These are phyloP conservation scores for Penicillium alfredii DNA, from an alignment of 495 filamentous ascomycete species.

Conservation along the genomic window DNA sequence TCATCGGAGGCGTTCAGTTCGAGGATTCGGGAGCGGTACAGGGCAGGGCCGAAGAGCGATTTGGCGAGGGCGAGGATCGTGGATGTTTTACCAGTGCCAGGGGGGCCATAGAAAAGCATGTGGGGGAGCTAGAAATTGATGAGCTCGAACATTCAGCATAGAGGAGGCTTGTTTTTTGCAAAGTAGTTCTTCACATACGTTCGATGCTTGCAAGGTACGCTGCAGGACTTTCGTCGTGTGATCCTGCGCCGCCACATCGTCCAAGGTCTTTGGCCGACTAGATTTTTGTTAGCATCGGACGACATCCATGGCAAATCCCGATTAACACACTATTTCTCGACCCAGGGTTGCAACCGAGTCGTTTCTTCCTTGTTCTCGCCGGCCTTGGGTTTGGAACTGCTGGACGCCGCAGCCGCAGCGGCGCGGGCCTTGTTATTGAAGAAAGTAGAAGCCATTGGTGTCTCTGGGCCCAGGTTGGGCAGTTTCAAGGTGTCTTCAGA, in stretches of 20 bases:
- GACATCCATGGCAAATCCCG: not conserved
- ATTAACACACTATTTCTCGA: slow-evolving; percentile 90
- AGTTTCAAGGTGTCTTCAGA: slow-evolving; percentile 3
- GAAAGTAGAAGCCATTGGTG: slow-evolving; percentile 59
- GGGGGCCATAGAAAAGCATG: slow-evolving; percentile 99
- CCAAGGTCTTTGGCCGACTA: slow-evolving; percentile 88
- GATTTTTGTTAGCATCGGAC: slow-evolving; percentile 3
- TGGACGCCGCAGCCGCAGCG: slow-evolving; percentile 60
- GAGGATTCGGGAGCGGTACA: slow-evolving; percentile 89
- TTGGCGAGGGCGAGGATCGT: slow-evolving; percentile 95
- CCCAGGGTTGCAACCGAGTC: slow-evolving; percentile 79
- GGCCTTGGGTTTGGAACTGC: slow-evolving; percentile 45
- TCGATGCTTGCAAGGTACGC: slow-evolving; percentile 88
- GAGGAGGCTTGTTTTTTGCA: too few species aligned
- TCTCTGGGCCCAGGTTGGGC: slow-evolving; percentile 32
- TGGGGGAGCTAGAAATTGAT: slow-evolving; percentile 71
- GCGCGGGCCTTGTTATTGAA: slow-evolving; percentile 93
- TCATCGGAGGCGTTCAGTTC: slow-evolving; percentile 99
- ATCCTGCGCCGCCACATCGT: slow-evolving; percentile 95
- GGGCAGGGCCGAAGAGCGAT: slow-evolving; percentile 92
- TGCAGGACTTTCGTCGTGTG: slow-evolving; percentile 91
- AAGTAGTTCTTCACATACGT: too few species aligned
- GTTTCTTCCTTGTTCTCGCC: slow-evolving; percentile 57
- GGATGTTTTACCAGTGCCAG: slow-evolving; percentile 97
- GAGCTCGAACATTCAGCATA: too few species aligned